Conservation (phyloP, 257 asterid species). For the Eustoma russellianum region DNA sequence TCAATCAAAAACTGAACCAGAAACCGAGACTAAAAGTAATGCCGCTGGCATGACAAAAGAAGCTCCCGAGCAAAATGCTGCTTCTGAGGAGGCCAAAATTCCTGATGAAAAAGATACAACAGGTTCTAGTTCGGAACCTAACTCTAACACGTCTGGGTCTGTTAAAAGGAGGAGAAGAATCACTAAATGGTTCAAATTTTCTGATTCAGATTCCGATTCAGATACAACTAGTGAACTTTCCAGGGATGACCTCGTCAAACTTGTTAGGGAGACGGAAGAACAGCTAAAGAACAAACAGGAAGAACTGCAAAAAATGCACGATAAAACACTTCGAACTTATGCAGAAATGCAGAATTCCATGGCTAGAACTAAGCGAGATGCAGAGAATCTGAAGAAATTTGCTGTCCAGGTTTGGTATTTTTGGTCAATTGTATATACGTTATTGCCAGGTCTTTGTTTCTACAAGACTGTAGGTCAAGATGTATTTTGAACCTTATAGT, state of each 20-base stretch:
- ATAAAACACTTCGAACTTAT: constrained; percentile 53
- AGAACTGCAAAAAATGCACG: constrained; percentile 56
- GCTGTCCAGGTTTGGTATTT: constrained; percentile 61
- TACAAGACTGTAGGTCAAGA: background rate
- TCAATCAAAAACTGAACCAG: constrained; percentile 29
- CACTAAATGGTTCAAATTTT: constrained; percentile 37
- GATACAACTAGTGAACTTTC: constrained; percentile 51
- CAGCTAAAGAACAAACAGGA: constrained; percentile 37
- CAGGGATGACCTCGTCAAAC: constrained; percentile 64
- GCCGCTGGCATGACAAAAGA: constrained; percentile 28
- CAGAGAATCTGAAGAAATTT: constrained; percentile 73
- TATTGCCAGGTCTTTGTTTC: background rate
- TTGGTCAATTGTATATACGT: background rate
- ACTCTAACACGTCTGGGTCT: constrained; percentile 12
- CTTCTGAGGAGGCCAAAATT: constrained; percentile 16
- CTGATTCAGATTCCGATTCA: constrained; percentile 39
- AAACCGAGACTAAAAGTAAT: constrained; percentile 15
- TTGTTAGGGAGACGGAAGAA: constrained; percentile 60
- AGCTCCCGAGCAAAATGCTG: constrained; percentile 26
- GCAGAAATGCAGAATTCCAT: constrained; percentile 85
- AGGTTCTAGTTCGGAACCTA: constrained; percentile 35
- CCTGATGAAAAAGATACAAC: constrained; percentile 36
- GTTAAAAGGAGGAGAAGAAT: constrained; percentile 21
- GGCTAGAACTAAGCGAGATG: constrained; percentile 69
- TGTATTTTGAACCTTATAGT: constrained; percentile 7